Conservation (phyloP, 495 filamentous ascomycete species). For the Penicillium herquei region DNA sequence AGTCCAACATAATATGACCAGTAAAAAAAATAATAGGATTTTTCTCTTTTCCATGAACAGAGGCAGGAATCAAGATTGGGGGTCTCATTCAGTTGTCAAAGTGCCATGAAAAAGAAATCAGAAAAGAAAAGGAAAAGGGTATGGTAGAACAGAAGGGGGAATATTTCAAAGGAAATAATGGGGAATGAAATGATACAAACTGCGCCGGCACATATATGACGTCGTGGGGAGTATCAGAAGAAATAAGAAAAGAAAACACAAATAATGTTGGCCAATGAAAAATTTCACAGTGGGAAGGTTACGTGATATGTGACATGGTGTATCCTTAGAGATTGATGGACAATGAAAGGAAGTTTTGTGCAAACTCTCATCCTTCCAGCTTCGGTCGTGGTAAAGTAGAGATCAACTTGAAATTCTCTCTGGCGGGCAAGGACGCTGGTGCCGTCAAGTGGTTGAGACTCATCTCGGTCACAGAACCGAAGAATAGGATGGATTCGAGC, state of each 20-base stretch:
- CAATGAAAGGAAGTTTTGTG: constrained; percentile 32
- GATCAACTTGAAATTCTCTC: neutral
- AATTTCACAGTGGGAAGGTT: constrained; percentile 32
- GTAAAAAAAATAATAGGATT: constrained; percentile 16
- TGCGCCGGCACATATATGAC: constrained; percentile 9
- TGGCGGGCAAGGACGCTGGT: neutral
- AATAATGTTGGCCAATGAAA: constrained; percentile 26
- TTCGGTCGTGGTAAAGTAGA: neutral
- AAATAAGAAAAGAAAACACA: constrained; percentile 17
- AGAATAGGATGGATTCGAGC: constrained; percentile 5
- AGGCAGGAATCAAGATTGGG: constrained; percentile 11
- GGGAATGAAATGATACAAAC: constrained; percentile 21
- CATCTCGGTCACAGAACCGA: constrained; percentile 4
- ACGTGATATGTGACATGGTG: constrained; percentile 27
- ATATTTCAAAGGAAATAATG: constrained; percentile 27
- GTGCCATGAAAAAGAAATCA: constrained; percentile 20
- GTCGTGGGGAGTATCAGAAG: constrained; percentile 28
- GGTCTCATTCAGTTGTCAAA: constrained; percentile 27
- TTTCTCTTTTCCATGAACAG: constrained; percentile 10
- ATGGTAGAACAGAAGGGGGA: constrained; percentile 30
- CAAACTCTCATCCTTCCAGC: constrained; percentile 18
- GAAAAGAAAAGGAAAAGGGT: constrained; percentile 16
- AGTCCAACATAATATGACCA: constrained; percentile 19
- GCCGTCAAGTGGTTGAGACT: neutral
- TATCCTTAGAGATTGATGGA: constrained; percentile 23